phyloP scores from a whole-genome alignment of 2,329 filamentous ascomycete species.

The Clonostachys chloroleuca region DNA sequence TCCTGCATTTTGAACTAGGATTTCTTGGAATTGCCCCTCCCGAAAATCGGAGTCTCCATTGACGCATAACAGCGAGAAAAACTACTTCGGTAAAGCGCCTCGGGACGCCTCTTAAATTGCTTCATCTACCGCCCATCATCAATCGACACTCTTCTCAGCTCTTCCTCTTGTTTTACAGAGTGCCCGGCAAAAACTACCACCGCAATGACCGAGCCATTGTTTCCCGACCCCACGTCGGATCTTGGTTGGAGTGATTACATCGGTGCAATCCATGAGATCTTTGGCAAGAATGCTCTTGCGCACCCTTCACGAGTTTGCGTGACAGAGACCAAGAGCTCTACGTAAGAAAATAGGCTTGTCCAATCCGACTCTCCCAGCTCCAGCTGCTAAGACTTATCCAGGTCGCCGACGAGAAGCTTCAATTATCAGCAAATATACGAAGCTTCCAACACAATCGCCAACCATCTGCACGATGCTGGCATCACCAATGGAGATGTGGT shows the following conservation, averaged over 20 bases:
- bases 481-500: constrained; percentile 80
- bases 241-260: constrained; percentile 63
- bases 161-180: background rate
- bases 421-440: constrained; percentile 86
- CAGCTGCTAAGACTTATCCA: constrained; percentile 5
- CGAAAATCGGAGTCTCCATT: too few relatives aligned
- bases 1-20: too few relatives aligned
- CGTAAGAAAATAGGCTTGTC: background rate
- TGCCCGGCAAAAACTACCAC: background rate
- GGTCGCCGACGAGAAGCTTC: constrained; percentile 59
- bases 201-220: constrained; percentile 8
- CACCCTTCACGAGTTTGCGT: constrained; percentile 58
- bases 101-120: too few relatives aligned
- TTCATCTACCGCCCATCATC: too few relatives aligned
- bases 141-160: too few relatives aligned
- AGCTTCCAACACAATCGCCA: constrained; percentile 73
- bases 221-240: constrained; percentile 63
- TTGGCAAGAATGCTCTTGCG: constrained; percentile 59
- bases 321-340: constrained; percentile 38
- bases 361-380: background rate
- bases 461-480: constrained; percentile 72
- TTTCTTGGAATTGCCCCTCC: too few relatives aligned
- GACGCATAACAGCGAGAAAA: too few relatives aligned
- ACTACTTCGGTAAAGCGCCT: too few relatives aligned
- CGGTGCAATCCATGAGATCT: constrained; percentile 67